Percentiles rank a stretch among this genome's conserved stretches.
Conservation (phyloP, 176 grass and related monocot species). For the Themeda triandra region DNA sequence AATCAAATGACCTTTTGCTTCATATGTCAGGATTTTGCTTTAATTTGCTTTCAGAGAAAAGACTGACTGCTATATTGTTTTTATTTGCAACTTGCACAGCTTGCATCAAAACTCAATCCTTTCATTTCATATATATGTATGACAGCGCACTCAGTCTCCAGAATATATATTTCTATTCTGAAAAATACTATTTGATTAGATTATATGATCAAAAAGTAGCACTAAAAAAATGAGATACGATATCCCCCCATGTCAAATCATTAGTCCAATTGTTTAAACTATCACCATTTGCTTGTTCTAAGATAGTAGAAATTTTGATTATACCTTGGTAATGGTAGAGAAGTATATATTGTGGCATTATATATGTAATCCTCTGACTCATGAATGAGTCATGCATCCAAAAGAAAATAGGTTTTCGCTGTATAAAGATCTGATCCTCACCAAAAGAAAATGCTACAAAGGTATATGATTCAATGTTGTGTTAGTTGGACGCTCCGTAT, state of each 20-base stretch:
- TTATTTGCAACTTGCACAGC: not conserved
- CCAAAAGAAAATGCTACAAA: not conserved
- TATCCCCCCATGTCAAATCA: not conserved
- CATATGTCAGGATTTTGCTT: not conserved
- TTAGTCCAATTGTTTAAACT: not conserved
- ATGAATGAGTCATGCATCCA: constrained; percentile 17
- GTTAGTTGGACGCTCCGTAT: not conserved
- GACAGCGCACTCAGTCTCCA: not conserved
- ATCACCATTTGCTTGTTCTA: not conserved
- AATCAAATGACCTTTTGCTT: not conserved
- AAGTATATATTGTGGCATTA: not conserved
- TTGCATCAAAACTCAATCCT: not conserved
- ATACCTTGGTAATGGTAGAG: not conserved
- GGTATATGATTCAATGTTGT: not conserved
- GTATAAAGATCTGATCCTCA: constrained; percentile 7
- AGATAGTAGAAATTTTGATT: not conserved
- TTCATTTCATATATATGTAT: not conserved
- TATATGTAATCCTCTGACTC: not conserved
- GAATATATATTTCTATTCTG: not conserved
- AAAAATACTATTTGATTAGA: not conserved
- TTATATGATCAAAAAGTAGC: not conserved
- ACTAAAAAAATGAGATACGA: not conserved
- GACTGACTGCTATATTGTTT: not conserved
- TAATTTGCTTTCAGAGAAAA: not conserved
- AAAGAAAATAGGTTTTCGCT: not conserved